Conservation (phyloP, 495 filamentous ascomycete genomes). For the Annulohypoxylon bovei region DNA sequence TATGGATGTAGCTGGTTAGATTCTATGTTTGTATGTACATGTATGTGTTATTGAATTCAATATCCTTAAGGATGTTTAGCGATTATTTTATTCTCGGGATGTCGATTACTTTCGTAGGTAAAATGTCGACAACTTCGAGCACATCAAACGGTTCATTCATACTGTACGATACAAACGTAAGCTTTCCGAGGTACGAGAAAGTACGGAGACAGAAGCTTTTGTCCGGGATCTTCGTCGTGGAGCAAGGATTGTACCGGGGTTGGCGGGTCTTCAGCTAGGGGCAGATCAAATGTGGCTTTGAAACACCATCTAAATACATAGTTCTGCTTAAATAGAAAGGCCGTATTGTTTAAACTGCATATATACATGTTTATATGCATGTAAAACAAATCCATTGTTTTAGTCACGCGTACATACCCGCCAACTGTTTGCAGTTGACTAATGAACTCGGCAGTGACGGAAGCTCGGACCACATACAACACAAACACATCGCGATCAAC, state of each 20-base stretch:
- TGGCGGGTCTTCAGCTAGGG: conserved; percentile 15
- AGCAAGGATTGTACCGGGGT: conserved; percentile 19
- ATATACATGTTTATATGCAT: background rate
- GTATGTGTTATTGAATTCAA: background rate
- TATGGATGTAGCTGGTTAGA: background rate
- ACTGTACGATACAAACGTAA: background rate
- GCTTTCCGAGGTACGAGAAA: conserved; percentile 2
- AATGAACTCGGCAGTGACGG: background rate
- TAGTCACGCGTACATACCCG: background rate
- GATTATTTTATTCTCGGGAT: background rate
- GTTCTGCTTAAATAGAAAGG: background rate
- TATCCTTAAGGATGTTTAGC: background rate
- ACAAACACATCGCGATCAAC: background rate
- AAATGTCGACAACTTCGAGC: too few relatives aligned
- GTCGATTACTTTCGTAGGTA: background rate
- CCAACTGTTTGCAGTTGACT: background rate
- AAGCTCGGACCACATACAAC: conserved; percentile 11
- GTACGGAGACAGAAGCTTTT: conserved; percentile 19
- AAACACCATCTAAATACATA: background rate
- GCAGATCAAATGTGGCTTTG: conserved; percentile 22
- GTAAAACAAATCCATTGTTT: background rate
- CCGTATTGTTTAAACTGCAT: background rate
- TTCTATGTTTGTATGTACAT: background rate
- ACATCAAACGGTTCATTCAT: background rate
- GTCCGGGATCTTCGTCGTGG: conserved; percentile 19